Evolutionary conservation across 495 filamentous ascomycete species (phyloP), one percentile per base, ranked within the genome.

Genomic region (Hypomontagnella submonticulosa): DNA sequence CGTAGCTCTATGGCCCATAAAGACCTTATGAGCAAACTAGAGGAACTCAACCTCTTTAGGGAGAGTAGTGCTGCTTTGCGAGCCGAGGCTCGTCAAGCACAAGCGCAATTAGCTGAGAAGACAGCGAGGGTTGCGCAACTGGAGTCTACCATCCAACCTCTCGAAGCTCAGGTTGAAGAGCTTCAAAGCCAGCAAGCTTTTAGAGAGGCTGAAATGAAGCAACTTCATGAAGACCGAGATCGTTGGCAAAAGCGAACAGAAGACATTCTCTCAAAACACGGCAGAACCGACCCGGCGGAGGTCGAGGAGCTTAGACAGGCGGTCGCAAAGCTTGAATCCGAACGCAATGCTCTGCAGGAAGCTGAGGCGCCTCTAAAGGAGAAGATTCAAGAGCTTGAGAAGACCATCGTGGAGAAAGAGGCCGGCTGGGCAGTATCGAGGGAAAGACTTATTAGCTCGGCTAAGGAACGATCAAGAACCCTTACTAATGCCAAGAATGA

Each of bases 191-290:
- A 93, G 57, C 83, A 88, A 46, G 86, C 89, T 59, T 90, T 88
- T 32, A 89, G 89, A 72, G 90, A 96, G 48, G 92, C 88, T 4
- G 93, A 99, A 72, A 85, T 96, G 74, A 89, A 88, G 61, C 82
- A 97, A 37, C 78, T 97, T 15, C 88, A 94, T 59, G 88, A 91
- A 59, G 92, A 97, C 72, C 86, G 93, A 4, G 94, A 98, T 69
- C 87, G 88, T 23, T 97, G 93, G 87, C 92, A 96, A 71, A 91
- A 96, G 76, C 88, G 96, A 15, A 91, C 92, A 10, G 92, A 98
- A 70, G 90, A 95, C 57, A 97, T 98, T 48, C 85, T 99, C 16
- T 90, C 92, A 63, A 97, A 97, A 69, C 97, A 98, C 73, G 93
- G 97, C 64, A 91, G 95, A 48, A 88, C 96, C 20, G 95, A 99